These are phyloP conservation scores for Termitomyces sp. DNA, from an alignment of 768 basidiomycete species.

Conservation along the genomic window DNA sequence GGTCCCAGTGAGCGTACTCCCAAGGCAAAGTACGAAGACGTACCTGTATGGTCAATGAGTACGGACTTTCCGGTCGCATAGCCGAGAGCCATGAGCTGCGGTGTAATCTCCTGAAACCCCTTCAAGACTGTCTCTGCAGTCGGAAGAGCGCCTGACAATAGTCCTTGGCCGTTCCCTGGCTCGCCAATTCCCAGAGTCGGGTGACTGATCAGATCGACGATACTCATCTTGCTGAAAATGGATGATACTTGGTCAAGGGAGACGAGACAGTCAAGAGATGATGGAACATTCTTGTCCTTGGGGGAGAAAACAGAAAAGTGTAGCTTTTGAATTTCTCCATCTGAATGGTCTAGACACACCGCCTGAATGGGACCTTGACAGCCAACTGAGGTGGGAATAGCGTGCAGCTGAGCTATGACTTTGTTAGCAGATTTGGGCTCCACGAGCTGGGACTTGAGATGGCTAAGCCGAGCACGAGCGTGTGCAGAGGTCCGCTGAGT, in stretches of 20 bases:
- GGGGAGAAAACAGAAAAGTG: conserved; percentile 47
- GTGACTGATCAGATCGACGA: conserved; percentile 53
- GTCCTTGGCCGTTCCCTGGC: conserved; percentile 59
- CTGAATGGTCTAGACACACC: conserved; percentile 62
- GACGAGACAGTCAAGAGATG: conserved; percentile 36
- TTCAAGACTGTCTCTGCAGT: conserved; percentile 66
- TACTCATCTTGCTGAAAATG: conserved; percentile 52
- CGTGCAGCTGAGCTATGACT: conserved; percentile 65
- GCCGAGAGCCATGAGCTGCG: conserved; percentile 72
- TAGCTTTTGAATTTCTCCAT: conserved; percentile 55
- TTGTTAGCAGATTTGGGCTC: conserved; percentile 63
- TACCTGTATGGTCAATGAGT: conserved; percentile 61
- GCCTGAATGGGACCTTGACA: conserved; percentile 60
- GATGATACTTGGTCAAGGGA: conserved; percentile 44
- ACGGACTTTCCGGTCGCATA: conserved; percentile 67
- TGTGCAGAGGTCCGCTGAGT: conserved; percentile 29
- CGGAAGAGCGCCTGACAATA: conserved; percentile 72
- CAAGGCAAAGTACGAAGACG: conserved; percentile 3
- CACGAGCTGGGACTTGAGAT: conserved; percentile 63
- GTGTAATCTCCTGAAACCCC: conserved; percentile 67
- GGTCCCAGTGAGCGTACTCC: neutral
- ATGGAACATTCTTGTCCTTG: neutral
- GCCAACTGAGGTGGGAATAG: conserved; percentile 45
- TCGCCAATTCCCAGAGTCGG: conserved; percentile 71
- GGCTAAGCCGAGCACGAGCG: conserved; percentile 49